Base-by-base conservation (phyloP, 441 rosid genomes). In the Syzygium syzygioides region DNA sequence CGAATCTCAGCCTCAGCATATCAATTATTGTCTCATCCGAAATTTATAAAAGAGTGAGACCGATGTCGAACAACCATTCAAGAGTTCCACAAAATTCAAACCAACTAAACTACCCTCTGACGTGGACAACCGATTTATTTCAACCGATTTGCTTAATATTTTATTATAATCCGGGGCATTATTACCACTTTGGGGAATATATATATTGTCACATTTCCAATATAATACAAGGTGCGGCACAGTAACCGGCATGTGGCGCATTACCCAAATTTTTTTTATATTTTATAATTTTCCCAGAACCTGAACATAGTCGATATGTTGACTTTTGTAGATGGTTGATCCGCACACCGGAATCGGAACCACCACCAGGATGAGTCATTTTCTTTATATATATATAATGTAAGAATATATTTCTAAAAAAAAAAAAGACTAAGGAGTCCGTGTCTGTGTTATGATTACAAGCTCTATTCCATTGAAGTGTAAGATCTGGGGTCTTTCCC, bases 41-140 rank as follows among this genome's bases (percentile, higher is more conserved):
- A 59, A 17, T 86, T 86, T 8, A 45, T 30, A 23, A 50, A 50
- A 25, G 45, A 30, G 56, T 23, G 87, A 62, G n/a, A 26, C 56
- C 18, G 62, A 88, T 86, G 50, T 60, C 18, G 85, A 89, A 91
- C 87, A 54, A 87, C 89, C 89, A 89, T 87, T 89, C 89, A 90
- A 59, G 55, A 17, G 30, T 25, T 59, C 34, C 55, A 56, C 23
- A 84, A 84, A 9, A 45, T 88, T 60, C 89, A 89, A 88, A 89
- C 91, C 87, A 89, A 84, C 80, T 60, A 85, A 71, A 86, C 54
- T 55, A 66, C 20, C 48, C 25, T 25, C 41, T 64, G 83, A 37
- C 37, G 88, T 37, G 30, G 48, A 60, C 45, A 56, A 60, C 83
- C 83, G 52, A 45, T 12, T 19, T 34, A 5, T 6, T n/a, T n/a